Conservation (phyloP, 805 yeast genomes). For the Lachancea cidri region DNA sequence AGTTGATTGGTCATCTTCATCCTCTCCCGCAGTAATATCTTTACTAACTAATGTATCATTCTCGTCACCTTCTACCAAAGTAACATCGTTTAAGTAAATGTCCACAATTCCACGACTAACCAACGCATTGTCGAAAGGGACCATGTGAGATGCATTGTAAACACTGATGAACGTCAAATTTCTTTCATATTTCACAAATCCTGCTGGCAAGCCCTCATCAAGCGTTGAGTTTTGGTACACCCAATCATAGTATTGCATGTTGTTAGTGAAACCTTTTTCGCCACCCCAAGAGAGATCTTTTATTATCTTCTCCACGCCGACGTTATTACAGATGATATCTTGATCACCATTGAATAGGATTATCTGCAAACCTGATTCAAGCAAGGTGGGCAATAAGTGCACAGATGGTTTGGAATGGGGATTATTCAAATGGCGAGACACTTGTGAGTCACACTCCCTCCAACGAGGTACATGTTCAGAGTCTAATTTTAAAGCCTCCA, state of each 20-base stretch:
- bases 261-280: constrained; percentile 31
- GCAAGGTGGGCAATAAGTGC: constrained; percentile 58
- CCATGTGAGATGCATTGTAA: constrained; percentile 86
- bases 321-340: constrained; percentile 82
- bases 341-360: constrained; percentile 80
- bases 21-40: constrained; percentile 20
- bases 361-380: constrained; percentile 52
- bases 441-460: constrained; percentile 72
- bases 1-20: constrained; percentile 27
- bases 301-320: constrained; percentile 68
- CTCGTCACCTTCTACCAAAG: constrained; percentile 48
- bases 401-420: constrained; percentile 54
- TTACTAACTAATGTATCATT: constrained; percentile 38
- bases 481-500: constrained; percentile 47
- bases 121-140: constrained; percentile 75
- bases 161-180: constrained; percentile 75
- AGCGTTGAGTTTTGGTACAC: constrained; percentile 29
- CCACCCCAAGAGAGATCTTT: constrained; percentile 62
- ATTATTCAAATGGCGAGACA: constrained; percentile 48
- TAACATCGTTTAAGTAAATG: constrained; percentile 42
- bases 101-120: constrained; percentile 69
- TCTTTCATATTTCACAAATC: constrained; percentile 49
- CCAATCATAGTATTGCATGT: constrained; percentile 38
- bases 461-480: constrained; percentile 41
- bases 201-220: constrained; percentile 33